phyloP scores from a whole-genome alignment of 768 basidiomycete species.

The Boletellus emodensis region DNA sequence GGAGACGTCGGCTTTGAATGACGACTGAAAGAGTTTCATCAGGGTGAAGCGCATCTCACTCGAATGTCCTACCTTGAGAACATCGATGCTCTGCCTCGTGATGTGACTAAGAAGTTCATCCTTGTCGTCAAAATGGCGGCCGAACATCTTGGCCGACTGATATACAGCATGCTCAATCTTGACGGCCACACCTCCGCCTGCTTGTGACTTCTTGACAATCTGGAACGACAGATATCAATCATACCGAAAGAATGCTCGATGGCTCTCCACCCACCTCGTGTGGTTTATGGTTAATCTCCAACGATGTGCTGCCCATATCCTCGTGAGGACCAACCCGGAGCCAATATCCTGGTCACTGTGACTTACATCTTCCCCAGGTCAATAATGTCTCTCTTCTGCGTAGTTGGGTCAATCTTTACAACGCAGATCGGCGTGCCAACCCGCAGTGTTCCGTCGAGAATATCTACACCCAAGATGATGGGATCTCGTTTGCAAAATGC shows the following conservation, averaged over 20 bases:
- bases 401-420: slow-evolving; percentile 83
- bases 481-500: slow-evolving; percentile 96
- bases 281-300: slow-evolving; percentile 96
- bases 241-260: neutral
- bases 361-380: slow-evolving; percentile 91
- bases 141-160: slow-evolving; percentile 92
- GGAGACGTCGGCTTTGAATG: slow-evolving; percentile 85
- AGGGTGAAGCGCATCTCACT: slow-evolving; percentile 1
- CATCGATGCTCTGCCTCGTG: slow-evolving; percentile 90
- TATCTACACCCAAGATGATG: slow-evolving; percentile 95
- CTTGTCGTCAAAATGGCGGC: slow-evolving; percentile 93
- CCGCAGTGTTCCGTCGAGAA: slow-evolving; percentile 86
- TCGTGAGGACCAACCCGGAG: slow-evolving; percentile 4
- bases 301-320: slow-evolving; percentile 61
- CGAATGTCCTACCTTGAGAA: slow-evolving; percentile 66
- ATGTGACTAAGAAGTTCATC: slow-evolving; percentile 91
- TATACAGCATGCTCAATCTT: slow-evolving; percentile 98
- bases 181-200: slow-evolving; percentile 95
- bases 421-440: slow-evolving; percentile 95
- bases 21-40: slow-evolving; percentile 43
- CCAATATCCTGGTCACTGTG: neutral
- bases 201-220: slow-evolving; percentile 90
- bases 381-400: slow-evolving; percentile 87
- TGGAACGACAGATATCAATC: slow-evolving; percentile 27
- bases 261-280: slow-evolving; percentile 53